Evolutionary conservation across 768 basidiomycete genomes (phyloP), one percentile per base, ranked within the genome.

Genomic region (Kwoniella botswanensis): DNA sequence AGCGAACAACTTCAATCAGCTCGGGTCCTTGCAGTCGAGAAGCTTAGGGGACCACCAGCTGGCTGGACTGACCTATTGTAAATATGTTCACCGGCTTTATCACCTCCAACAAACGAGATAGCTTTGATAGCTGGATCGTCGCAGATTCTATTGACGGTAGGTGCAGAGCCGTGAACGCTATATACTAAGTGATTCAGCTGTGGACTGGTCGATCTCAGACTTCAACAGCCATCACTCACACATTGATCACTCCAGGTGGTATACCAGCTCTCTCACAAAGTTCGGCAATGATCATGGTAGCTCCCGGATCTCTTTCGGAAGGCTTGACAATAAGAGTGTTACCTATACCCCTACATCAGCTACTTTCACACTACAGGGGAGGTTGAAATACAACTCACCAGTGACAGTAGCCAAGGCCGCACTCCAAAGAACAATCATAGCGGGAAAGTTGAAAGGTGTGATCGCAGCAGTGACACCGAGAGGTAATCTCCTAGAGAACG

Each of bases 271-370:
- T 89, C 83, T 93, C 89, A 79, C 93, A 94, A 3, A 98, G 87
- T 84, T 99, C 96, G 42, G 94, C 94, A 71, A 99, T 94, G 66
- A 99, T 96, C 91, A 97, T 94, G 6, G 94, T 91, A 15, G 97
- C 96, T 59, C 96, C 96, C 15, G 96, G 96, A 81, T 97, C 95
- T 26, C 96, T 90, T 82, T 99, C 96, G 1, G 93, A 94, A 21
- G 96, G 96, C 79, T 99, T 99, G 71, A 99, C 86, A 70, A 99
- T 88, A 53, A 99, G 87, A 0, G 96, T 94, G 78, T 99, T 99
- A 42, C 96, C 96, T 78, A 53, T 11, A 61, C 4, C 3, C 2
- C 42, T 0, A 10, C 15, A 4, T 71, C 65, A 73, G 68, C 57
- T 44, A 22, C 2, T 7, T 6, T 42, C 53, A 4, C 9, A 3